Evolutionary conservation across 2,329 filamentous ascomycete species (phyloP), one percentile per base, ranked within the genome.

Genomic region (Colletotrichum salicis): DNA sequence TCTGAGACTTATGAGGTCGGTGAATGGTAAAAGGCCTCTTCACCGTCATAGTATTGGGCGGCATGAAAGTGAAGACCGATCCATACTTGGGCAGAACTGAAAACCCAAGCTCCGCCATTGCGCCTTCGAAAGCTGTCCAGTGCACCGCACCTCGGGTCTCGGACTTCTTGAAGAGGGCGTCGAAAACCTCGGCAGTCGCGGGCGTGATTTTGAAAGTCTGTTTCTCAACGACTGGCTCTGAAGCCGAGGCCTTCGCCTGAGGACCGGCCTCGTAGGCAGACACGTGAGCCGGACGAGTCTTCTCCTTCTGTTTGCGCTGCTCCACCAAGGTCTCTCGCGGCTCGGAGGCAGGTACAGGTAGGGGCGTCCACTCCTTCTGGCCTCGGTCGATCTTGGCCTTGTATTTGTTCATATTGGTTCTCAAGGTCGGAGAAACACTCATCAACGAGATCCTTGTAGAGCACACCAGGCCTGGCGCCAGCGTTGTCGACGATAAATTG

Each of bases 381-480:
- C 61, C 61, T 11, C 45, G 37, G 0, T 7, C 10, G 35, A 45
- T 31, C 48, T 55, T 61, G 1, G 74, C 72, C 52, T 78, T 79
- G 5, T 72, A 54, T 5, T 5, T 79, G 64, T 15, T 78, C 68
- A 15, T 78, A 77, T 27, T 79, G 78, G 0, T 73, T 70, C 22
- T 82, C 67, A 0, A 87, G 71, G 5, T 79, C 76, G 1, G 73
- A 48, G 0, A 86, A 56, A 63, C 80, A 82, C 1, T 83, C 80
- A 0, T 84, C 77, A 3, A 86, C 74, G 7, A 85, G 63, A 56
- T 86, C 82, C 56, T 84, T 78, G 71, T 86, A 88, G 0, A 87
- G 74, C 54, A 80, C 80, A 1, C 81, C 82, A 15, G 87, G 71
- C n/a, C 79, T 83, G 0, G 79, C 78, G 2, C 84, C 84, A 0